Conservation (phyloP, 345 rosid species). For the Capsella bursapastoris region DNA sequence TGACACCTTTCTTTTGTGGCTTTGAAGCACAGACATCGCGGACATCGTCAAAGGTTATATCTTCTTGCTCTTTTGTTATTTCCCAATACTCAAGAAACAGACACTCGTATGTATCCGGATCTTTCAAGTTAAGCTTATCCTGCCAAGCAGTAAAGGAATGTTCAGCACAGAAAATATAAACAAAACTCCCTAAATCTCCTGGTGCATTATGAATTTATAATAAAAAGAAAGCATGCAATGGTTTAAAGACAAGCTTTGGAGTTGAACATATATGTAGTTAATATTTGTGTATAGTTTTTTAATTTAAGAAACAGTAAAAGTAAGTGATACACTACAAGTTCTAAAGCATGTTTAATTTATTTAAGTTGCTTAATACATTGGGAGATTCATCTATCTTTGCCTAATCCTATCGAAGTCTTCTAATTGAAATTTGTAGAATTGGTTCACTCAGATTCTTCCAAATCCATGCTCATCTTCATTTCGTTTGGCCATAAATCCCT, state of each 20-base stretch:
- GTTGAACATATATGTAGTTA: not conserved
- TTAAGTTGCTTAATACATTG: not conserved
- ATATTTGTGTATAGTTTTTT: not conserved
- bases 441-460: not conserved
- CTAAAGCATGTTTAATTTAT: not conserved
- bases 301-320: not conserved
- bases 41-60: constrained; percentile 50
- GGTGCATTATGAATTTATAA: not conserved
- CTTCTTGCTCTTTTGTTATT: constrained; percentile 43
- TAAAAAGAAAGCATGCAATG: not conserved
- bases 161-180: constrained; percentile 8
- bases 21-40: constrained; percentile 44
- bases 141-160: constrained; percentile 30
- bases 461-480: not conserved
- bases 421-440: constrained; percentile 2
- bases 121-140: constrained; percentile 44
- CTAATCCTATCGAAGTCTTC: constrained; percentile 11
- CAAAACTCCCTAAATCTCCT: not conserved
- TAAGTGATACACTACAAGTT: not conserved
- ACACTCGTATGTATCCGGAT: constrained; percentile 48
- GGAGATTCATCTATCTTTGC: not conserved
- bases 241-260: not conserved
- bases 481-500: not conserved
- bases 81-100: constrained; percentile 59
- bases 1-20: constrained; percentile 18